Percentiles rank a stretch among this genome's conserved stretches.
Conservation (phyloP, 805 yeast genomes). For the Debaryomyces maramus region DNA sequence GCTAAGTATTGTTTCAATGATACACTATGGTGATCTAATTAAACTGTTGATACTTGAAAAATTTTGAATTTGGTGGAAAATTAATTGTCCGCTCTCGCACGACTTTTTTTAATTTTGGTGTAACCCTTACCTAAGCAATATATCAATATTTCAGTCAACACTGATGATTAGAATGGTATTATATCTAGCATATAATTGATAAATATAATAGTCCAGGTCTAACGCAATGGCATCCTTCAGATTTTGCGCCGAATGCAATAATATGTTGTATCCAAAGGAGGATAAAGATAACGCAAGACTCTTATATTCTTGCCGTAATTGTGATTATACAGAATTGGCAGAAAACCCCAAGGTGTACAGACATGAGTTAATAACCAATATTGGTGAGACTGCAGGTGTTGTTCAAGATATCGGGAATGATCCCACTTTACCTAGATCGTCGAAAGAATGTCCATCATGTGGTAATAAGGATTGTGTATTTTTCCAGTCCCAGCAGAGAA, state of each 20-base stretch:
- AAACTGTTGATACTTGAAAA: slow-evolving; percentile 7
- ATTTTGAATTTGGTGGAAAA: slow-evolving; percentile 7
- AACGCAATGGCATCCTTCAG: slow-evolving; percentile 81
- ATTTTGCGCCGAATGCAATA: slow-evolving; percentile 95
- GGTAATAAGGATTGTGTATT: slow-evolving; percentile 88
- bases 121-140: slow-evolving; percentile 10
- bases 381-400: slow-evolving; percentile 95
- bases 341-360: slow-evolving; percentile 84
- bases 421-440: slow-evolving; percentile 96
- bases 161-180: neutral
- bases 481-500: slow-evolving; percentile 93
- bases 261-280: slow-evolving; percentile 96
- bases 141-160: slow-evolving; percentile 1
- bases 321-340: slow-evolving; percentile 90
- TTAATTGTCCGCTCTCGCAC: slow-evolving; percentile 4
- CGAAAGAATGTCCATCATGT: slow-evolving; percentile 90
- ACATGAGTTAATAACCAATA: slow-evolving; percentile 87
- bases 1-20: neutral
- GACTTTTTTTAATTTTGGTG: slow-evolving; percentile 4
- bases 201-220: too few relatives aligned
- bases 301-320: slow-evolving; percentile 90
- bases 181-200: too few relatives aligned
- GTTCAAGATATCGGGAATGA: slow-evolving; percentile 94
- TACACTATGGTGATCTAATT: neutral
- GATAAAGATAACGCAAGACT: slow-evolving; percentile 77